phyloP scores from a whole-genome alignment of 148 eudicot genomes.

The Pharnaceum exiguum region DNA sequence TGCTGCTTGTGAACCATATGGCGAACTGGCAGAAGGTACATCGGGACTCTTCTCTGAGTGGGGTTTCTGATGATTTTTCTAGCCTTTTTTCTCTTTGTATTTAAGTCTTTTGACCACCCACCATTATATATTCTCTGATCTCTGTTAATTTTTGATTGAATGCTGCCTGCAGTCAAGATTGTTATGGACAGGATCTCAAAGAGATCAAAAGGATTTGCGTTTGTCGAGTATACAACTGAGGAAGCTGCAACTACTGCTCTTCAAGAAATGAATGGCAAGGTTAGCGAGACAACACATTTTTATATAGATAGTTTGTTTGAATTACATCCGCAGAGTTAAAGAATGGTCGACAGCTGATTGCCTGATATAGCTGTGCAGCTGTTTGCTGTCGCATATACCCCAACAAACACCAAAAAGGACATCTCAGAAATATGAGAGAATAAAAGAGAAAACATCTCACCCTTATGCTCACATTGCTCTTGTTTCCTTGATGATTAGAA shows the following conservation, averaged over 20 bases:
- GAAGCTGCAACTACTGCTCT: conserved; percentile 78
- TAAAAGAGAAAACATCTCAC: no score
- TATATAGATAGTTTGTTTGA: background rate
- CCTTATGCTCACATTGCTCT: no score
- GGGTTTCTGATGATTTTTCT: no score
- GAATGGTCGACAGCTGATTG: no score
- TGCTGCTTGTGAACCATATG: conserved; percentile 81
- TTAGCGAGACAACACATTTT: conserved; percentile 11
- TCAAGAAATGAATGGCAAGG: conserved; percentile 94
- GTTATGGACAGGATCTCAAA: conserved; percentile 96
- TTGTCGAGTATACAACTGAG: conserved; percentile 68
- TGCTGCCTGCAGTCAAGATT: conserved; percentile 51
- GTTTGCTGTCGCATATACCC: no score
- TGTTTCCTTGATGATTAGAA: no score
- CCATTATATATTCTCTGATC: background rate
- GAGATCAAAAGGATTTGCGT: conserved; percentile 92
- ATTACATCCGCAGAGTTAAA: background rate
- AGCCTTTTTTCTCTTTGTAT: background rate
- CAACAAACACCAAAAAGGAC: no score
- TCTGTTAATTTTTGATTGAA: background rate
- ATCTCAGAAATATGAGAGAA: no score
- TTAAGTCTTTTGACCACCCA: background rate
- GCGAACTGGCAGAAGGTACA: conserved; percentile 77
- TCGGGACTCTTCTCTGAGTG: background rate
- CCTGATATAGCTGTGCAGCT: no score